Conservation (phyloP, 2,329 filamentous ascomycete genomes). For the Epichloe sp. region DNA sequence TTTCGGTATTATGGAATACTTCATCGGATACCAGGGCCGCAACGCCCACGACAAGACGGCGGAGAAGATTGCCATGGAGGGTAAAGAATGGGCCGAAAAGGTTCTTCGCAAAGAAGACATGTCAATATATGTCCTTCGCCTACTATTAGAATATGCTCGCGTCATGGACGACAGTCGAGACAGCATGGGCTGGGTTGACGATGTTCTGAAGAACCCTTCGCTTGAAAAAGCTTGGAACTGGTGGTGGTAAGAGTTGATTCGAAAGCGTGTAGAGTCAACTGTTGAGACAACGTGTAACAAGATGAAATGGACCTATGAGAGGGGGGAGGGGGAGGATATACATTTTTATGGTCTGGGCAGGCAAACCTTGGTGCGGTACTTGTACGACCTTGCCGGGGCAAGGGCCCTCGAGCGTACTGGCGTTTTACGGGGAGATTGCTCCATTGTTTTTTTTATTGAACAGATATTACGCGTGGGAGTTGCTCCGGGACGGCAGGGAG, state of each 20-base stretch:
- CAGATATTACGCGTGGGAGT: too few relatives aligned
- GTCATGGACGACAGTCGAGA: constrained; percentile 38
- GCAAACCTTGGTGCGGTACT: too few relatives aligned
- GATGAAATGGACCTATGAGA: background rate
- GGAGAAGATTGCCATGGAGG: constrained; percentile 49
- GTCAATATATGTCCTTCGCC: constrained; percentile 53
- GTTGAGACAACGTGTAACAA: background rate
- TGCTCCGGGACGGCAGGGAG: too few relatives aligned
- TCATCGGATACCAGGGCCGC: constrained; percentile 43
- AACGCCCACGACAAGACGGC: constrained; percentile 43
- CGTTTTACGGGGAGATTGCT: too few relatives aligned
- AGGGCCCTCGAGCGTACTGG: too few relatives aligned
- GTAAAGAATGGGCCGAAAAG: constrained; percentile 54
- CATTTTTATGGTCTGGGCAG: too few relatives aligned
- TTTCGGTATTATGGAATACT: constrained; percentile 63
- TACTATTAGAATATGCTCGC: constrained; percentile 51
- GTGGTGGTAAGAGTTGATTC: constrained; percentile 10
- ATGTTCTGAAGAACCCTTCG: constrained; percentile 26
- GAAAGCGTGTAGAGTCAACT: background rate
- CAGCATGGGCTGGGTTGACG: constrained; percentile 41
- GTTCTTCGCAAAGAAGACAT: constrained; percentile 61
- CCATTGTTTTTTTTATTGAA: too few relatives aligned
- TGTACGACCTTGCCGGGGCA: too few relatives aligned
- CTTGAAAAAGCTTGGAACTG: constrained; percentile 18
- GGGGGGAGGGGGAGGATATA: too few relatives aligned